Percentiles rank a stretch among this genome's conserved stretches.
phyloP scores from a whole-genome alignment of 2,329 filamentous ascomycete species.

The Phialemoniopsis sp. region DNA sequence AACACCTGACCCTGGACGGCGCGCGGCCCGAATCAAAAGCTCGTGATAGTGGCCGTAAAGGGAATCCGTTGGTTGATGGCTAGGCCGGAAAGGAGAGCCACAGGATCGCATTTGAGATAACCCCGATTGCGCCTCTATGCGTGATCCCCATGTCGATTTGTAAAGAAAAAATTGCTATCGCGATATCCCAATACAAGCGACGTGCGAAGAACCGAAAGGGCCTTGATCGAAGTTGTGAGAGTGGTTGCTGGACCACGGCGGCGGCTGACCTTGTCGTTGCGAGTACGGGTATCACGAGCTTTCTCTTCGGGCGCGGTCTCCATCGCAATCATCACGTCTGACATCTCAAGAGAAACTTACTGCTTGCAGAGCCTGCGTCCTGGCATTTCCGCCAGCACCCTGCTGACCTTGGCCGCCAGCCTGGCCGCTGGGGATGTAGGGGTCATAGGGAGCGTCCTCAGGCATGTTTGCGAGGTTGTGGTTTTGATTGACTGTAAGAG shows the following conservation, averaged over 20 bases:
- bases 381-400: conserved; percentile 40
- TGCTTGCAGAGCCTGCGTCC: conserved; percentile 70
- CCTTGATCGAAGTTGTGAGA: no score
- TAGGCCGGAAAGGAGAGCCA: no score
- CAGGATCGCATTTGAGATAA: no score
- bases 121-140: no score
- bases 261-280: no score
- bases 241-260: no score
- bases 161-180: no score
- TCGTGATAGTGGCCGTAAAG: conserved; percentile 1
- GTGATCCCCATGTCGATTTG: no score
- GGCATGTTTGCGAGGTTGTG: conserved; percentile 37
- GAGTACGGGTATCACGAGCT: no score
- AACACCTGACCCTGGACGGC: not conserved
- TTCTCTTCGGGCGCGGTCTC: not conserved
- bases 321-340: not conserved
- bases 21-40: conserved; percentile 9
- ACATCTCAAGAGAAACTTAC: conserved; percentile 52
- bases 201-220: no score
- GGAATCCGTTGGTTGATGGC: no score
- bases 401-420: conserved; percentile 34
- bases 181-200: no score
- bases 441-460: conserved; percentile 71
- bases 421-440: conserved; percentile 76
- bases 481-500: not conserved